Base-by-base conservation (phyloP, 345 rosid genomes). In the Eucalyptus cloeziana region DNA sequence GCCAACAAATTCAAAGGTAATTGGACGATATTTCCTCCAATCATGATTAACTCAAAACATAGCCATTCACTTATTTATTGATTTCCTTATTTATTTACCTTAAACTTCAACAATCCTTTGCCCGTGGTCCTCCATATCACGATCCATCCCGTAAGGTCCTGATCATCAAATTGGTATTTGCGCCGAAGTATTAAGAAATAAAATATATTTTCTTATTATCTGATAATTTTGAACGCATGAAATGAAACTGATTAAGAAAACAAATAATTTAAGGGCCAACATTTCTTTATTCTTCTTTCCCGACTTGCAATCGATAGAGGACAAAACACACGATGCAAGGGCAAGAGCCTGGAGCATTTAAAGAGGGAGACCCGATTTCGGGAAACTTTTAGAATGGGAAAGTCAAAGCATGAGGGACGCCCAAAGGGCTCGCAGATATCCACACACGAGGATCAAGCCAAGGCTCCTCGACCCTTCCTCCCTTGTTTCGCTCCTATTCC, bases 401-500 rank as follows among this genome's bases (percentile, higher is more conserved):
- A 76, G 47, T 21, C 47, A 40, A 21, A 21, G 83, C 83, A 76
- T 10, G 47, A 76, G 83, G 45, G 27, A 37, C 12, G 83, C 47
- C 83, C 22, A 22, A 76, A 37, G 45, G 45, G 30, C 47, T 71
- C 83, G 13, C 83, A 3, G 25, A 37, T 71, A 37, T 17, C 44
- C 81, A 17, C 44, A 69, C 22, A 69, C 81, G 24, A 71, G 81
- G 45, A 33, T 76, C 83, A 40, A 76, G 45, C 85, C 85, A 76
- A 21, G 85, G 30, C 30, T 21, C 30, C 85, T 76, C 85, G 85
- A 40, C 30, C 47, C 30, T 86, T 88, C 87, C 12, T 17, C 49
- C 91, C 88, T 86, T 88, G 85, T 89, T 88, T 89, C 86, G 69
- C 93, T 92, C 90, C 90, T 62, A 87, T 37, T 88, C 89, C 69